Conservation (phyloP, 2,329 filamentous ascomycete genomes). For the Fusarium brachygibbosum region DNA sequence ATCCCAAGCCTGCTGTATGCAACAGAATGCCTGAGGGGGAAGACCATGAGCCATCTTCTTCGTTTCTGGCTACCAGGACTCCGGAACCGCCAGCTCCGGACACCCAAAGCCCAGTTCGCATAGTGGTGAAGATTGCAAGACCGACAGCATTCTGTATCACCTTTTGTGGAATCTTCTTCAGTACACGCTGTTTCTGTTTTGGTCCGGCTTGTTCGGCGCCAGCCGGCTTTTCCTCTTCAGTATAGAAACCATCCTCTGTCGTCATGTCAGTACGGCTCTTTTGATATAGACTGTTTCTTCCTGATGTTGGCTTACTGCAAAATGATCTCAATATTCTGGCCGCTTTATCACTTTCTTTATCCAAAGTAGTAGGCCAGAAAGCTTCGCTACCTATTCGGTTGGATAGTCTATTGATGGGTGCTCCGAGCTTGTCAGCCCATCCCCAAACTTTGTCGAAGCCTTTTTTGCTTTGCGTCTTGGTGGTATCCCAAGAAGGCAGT, state of each 20-base stretch:
- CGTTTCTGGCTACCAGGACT: slow-evolving; percentile 69
- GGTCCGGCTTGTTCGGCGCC: slow-evolving; percentile 48
- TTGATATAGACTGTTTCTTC: fast-evolving
- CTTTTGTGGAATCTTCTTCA: slow-evolving; percentile 67
- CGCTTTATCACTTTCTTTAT: slow-evolving; percentile 91
- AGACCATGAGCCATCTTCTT: slow-evolving; percentile 77
- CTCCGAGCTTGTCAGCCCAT: slow-evolving; percentile 66
- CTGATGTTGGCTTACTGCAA: slow-evolving; percentile 72
- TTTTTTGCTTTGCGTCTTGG: slow-evolving; percentile 69
- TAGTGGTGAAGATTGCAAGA: slow-evolving; percentile 78
- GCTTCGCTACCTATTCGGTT: slow-evolving; percentile 85
- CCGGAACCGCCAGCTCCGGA: slow-evolving; percentile 77
- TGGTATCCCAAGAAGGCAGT: slow-evolving; percentile 65
- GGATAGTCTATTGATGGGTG: slow-evolving; percentile 82
- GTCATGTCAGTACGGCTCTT: background rate
- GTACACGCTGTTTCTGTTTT: slow-evolving; percentile 60
- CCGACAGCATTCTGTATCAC: slow-evolving; percentile 75
- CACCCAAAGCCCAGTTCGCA: slow-evolving; percentile 75
- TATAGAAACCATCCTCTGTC: slow-evolving; percentile 67
- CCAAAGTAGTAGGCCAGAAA: slow-evolving; percentile 87
- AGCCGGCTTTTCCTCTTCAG: slow-evolving; percentile 51
- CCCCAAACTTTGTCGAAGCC: slow-evolving; percentile 81
- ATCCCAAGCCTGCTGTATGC: slow-evolving; percentile 82
- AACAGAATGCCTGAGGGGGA: slow-evolving; percentile 85
- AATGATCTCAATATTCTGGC: slow-evolving; percentile 86